phyloP scores from a whole-genome alignment of 1,284 basidiomycete species.

The Tilletia caries region DNA sequence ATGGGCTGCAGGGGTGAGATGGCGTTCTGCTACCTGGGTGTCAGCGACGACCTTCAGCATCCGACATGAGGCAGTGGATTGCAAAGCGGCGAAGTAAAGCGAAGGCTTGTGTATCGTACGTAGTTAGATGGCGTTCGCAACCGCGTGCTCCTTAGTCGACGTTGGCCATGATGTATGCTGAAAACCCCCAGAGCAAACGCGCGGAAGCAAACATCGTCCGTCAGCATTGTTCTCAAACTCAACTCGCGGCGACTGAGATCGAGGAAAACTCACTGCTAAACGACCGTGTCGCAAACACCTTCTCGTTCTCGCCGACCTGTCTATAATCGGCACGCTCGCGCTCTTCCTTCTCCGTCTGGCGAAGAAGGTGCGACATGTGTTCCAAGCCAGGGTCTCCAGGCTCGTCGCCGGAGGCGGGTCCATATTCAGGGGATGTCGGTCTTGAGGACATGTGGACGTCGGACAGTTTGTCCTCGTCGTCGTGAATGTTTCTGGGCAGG shows the following conservation, averaged over 20 bases:
- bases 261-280: slow-evolving; percentile 30
- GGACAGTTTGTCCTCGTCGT: slow-evolving; percentile 1
- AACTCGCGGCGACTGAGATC: too few species aligned
- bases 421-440: neutral
- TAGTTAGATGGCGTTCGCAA: too few species aligned
- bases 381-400: slow-evolving; percentile 19
- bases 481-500: slow-evolving; percentile 29
- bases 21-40: too few species aligned
- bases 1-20: too few species aligned
- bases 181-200: neutral
- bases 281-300: slow-evolving; percentile 31
- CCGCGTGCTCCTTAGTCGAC: slow-evolving; percentile 8
- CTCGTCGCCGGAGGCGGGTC: neutral
- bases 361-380: slow-evolving; percentile 25
- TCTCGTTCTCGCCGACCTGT: slow-evolving; percentile 27
- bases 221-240: too few species aligned
- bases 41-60: too few species aligned
- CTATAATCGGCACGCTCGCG: slow-evolving; percentile 28
- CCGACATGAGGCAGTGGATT: too few species aligned
- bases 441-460: neutral
- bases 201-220: neutral
- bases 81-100: too few species aligned
- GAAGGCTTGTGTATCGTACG: too few species aligned
- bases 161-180: slow-evolving; percentile 1
- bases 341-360: slow-evolving; percentile 34